Base-by-base conservation (phyloP, 768 basidiomycete genomes). In the Lactarius deliciosus region DNA sequence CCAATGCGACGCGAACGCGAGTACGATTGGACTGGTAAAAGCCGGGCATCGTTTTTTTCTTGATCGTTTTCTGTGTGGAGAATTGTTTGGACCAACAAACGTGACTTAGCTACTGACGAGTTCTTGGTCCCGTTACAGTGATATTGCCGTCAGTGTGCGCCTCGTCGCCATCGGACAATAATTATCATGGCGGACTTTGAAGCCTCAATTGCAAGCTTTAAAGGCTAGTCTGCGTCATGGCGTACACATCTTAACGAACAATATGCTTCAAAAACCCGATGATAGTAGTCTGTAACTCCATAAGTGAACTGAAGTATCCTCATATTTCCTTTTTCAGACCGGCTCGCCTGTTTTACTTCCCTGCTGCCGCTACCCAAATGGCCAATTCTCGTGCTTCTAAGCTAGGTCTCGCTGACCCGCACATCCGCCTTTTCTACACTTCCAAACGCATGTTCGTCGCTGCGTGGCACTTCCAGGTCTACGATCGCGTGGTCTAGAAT, bases 401-500 rank as follows among this genome's bases (percentile, higher is more conserved):
- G 13, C 45, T 22, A 47, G 45, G 45, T 11, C 45, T 47, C 45
- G 45, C 11, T 10, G n/a, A 47, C n/a, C 20, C n/a, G 45, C 10
- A 15, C n/a, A 10, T 5, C 45, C n/a, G 10, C 2, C n/a, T 47
- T 22, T 47, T 47, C 45, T 47, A 11, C 10, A 11, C n/a, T 9
- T 8, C n/a, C 15, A 47, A n/a, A 47, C 4, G 45, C 10, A 22
- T 1, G 45, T 47, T 9, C 3, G n/a, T 22, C 45, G n/a, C 15
- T 47, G 45, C 4, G 45, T n/a, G 45, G 45, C 45, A 20, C n/a
- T 47, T 58, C 43, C 16, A 38, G 54, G 20, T 64, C 65, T 15
- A 66, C 25, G 5, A 71, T 64, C 2, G 55, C 60, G 15, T 56
- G 60, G 18, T 71, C 70, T 10, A 71, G 65, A 55, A 69, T 66